These are phyloP conservation scores for Steccherinum ochraceum DNA, from an alignment of 768 basidiomycete genomes.

Conservation along the genomic window DNA sequence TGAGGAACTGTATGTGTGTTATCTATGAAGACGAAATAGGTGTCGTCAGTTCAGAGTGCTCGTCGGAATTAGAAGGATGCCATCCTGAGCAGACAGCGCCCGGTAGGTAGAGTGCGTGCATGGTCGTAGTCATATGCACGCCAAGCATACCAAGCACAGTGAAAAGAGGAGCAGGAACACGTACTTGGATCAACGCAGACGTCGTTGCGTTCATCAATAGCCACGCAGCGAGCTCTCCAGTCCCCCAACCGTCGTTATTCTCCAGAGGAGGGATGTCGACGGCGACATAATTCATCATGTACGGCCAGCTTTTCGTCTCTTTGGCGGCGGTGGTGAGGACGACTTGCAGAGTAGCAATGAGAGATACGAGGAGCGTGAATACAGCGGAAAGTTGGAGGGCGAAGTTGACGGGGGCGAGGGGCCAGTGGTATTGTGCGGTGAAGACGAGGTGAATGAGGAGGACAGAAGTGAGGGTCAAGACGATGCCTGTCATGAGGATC, in stretches of 20 bases:
- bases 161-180: conserved; percentile 12
- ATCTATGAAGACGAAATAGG: conserved; percentile 53
- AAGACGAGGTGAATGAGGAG: conserved; percentile 91
- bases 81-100: too few species aligned
- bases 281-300: conserved; percentile 91
- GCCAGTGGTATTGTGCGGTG: conserved; percentile 94
- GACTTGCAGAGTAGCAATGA: conserved; percentile 72
- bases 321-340: conserved; percentile 52
- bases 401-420: conserved; percentile 90
- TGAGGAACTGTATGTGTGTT: conserved; percentile 96
- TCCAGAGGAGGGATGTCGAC: conserved; percentile 61
- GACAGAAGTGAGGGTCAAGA: conserved; percentile 76
- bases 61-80: too few species aligned
- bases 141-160: background rate
- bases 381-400: conserved; percentile 84
- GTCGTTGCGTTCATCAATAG: conserved; percentile 82
- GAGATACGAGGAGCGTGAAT: conserved; percentile 67
- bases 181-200: conserved; percentile 78
- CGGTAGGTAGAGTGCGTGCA: too few species aligned
- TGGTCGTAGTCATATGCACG: too few species aligned
- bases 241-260: conserved; percentile 46
- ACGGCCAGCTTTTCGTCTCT: conserved; percentile 82
- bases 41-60: background rate
- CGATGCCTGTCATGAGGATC: conserved; percentile 77
- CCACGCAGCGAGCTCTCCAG: conserved; percentile 69